These are phyloP conservation scores for Kwoniella shivajii DNA, from an alignment of 1,284 basidiomycete species.

Conservation along the genomic window DNA sequence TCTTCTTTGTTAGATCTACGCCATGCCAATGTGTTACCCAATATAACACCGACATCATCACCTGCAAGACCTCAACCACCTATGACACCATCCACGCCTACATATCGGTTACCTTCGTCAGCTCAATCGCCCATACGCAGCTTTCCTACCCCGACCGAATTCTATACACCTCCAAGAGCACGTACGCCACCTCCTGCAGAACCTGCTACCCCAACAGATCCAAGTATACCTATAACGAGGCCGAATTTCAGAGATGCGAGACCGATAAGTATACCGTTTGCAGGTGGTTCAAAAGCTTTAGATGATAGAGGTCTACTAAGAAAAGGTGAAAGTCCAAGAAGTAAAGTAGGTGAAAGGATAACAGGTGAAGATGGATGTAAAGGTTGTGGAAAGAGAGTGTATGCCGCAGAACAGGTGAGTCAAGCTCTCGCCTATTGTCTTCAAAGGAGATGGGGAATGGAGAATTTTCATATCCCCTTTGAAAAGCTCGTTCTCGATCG, in stretches of 20 bases:
- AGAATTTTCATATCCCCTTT: neutral
- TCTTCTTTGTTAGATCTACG: constrained; percentile 50
- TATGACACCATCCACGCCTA: constrained; percentile 8
- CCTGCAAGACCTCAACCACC: constrained; percentile 23
- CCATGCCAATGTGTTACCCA: constrained; percentile 37
- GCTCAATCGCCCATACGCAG: constrained; percentile 11
- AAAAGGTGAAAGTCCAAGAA: constrained; percentile 35
- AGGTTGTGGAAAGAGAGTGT: constrained; percentile 52
- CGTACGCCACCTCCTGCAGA: constrained; percentile 19
- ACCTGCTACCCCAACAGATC: constrained; percentile 20
- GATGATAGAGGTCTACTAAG: constrained; percentile 42
- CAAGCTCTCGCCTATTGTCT: neutral
- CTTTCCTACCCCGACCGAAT: constrained; percentile 32
- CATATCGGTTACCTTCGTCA: constrained; percentile 20
- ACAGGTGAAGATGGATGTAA: constrained; percentile 41
- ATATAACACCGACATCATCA: constrained; percentile 18
- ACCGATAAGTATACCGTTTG: constrained; percentile 37
- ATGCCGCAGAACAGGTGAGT: constrained; percentile 52
- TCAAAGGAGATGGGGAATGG: neutral
- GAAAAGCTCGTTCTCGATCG: neutral
- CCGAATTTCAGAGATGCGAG: constrained; percentile 40
- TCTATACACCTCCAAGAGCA: constrained; percentile 34
- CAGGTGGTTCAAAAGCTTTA: constrained; percentile 35
- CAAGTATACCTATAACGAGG: constrained; percentile 32
- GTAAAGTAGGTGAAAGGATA: constrained; percentile 44